Evolutionary conservation across 2,329 filamentous ascomycete species (phyloP).

Genomic region (Chrysoporthe puriensis): DNA sequence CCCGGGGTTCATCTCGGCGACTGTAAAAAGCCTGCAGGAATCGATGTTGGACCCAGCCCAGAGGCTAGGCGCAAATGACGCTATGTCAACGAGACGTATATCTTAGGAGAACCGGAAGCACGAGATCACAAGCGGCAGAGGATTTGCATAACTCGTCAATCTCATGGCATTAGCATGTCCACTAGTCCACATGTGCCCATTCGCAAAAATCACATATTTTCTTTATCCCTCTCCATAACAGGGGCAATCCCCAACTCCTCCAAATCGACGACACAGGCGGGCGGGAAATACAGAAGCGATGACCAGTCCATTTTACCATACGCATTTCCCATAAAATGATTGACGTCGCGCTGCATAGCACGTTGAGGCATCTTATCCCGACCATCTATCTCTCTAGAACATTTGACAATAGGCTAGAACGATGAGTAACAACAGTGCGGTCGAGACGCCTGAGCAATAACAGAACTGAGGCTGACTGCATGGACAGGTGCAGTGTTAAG

Average conservation of each 20-base stretch:
- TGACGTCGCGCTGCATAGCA: slow-evolving; percentile 1
- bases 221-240: not conserved
- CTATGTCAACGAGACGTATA: not conserved
- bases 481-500: not conserved
- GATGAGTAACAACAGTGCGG: not conserved
- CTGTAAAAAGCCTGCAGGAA: not conserved
- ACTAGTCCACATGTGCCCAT: slow-evolving; percentile 7
- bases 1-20: not conserved
- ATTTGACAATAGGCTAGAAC: not conserved
- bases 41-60: not conserved
- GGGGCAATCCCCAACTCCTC: not conserved
- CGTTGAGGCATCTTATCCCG: not conserved
- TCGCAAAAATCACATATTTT: not conserved
- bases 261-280: not conserved
- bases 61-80: not conserved
- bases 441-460: not conserved
- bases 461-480: not conserved
- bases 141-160: too few relatives aligned
- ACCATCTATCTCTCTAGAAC: not conserved
- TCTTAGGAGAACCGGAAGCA: not conserved
- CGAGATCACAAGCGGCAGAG: not conserved
- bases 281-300: slow-evolving; percentile 18
- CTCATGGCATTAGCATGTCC: slow-evolving; percentile 10
- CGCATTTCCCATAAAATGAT: slow-evolving; percentile 19
- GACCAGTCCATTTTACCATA: slow-evolving; percentile 14